Percentiles rank a stretch among this genome's conserved stretches.
These are phyloP conservation scores for Litchi chinensis DNA, from an alignment of 345 rosid genomes.

Conservation along the genomic window DNA sequence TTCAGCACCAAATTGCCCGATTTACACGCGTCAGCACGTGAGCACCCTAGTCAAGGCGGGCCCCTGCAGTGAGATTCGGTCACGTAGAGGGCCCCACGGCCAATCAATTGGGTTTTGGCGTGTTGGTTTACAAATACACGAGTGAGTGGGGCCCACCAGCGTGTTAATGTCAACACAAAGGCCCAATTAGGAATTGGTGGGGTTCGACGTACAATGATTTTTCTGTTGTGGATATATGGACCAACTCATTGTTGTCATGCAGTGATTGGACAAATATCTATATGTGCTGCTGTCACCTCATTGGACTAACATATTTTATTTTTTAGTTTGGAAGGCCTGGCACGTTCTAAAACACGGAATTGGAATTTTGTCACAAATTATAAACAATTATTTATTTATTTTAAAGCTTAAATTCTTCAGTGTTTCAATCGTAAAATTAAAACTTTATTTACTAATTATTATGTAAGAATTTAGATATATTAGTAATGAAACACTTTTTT, in stretches of 20 bases:
- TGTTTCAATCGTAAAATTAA: no score
- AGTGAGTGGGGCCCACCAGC: constrained; percentile 15
- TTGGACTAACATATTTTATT: no score
- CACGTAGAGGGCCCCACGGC: constrained; percentile 10
- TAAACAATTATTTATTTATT: no score
- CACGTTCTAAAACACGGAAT: no score
- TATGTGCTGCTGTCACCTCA: no score
- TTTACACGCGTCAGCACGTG: constrained; percentile 13
- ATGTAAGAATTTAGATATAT: no score
- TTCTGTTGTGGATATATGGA: constrained; percentile 18
- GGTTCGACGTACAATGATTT: constrained; percentile 20
- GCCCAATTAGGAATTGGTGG: constrained; percentile 23
- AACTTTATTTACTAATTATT: no score
- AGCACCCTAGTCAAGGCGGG: background rate
- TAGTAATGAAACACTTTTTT: no score
- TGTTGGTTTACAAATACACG: constrained; percentile 15
- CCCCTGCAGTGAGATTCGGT: constrained; percentile 15
- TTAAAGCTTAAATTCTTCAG: no score
- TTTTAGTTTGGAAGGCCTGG: no score
- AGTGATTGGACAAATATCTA: background rate
- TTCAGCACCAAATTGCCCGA: no score
- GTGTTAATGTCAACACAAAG: constrained; percentile 24
- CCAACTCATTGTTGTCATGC: background rate
- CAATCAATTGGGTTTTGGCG: constrained; percentile 25
- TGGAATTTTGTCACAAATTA: no score